Base-by-base conservation (phyloP, 495 filamentous ascomycete species). In the Saxophila tyrrhenica region DNA sequence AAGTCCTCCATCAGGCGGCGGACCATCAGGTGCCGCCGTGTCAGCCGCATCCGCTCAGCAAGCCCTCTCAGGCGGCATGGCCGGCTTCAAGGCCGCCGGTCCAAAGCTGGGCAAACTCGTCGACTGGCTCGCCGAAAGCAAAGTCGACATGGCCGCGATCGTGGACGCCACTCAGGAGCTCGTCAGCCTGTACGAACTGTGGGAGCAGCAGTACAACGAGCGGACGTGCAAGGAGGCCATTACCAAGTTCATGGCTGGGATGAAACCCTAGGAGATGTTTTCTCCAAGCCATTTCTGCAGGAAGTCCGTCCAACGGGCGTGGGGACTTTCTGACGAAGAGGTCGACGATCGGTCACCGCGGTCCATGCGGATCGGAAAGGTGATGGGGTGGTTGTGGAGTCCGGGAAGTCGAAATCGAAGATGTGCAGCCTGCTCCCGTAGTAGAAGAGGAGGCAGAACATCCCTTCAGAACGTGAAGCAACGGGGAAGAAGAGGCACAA, bases 81-180 rank as follows among this genome's bases (percentile, higher is more conserved):
- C 43, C 10, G 54, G 61, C 15, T 46, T 59, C 3, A 60, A 62
- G 57, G 51, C 59, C 49, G 48, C 53, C 2, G 54, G 54, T 9
- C 51, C 53, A 43, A 63, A 63, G 50, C 32, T 94, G 16, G 82
- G 86, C 61, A 84, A 81, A 54, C 78, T 95, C 48, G 75, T 88
- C 1, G 75, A 74, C 39, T 98, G 90, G 86, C 79, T 97, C 49
- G 89, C 91, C 3, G 90, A 96, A 64, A 94, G 88, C 62, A 86
- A 84, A 59, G 79, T 97, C 29, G 91, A 97, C 65, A 87, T 97
- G 65, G 86, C 86, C 68, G 87, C 82, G 20, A 83, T 95, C 64
- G 84, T 95, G 43, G 91, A 97, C 63, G 91, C 85, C 68, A 89
- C 86, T 0, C 92, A 98, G 69, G 94, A 97, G 72, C 77, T 97